These are phyloP conservation scores for Spiraea crenata DNA, from an alignment of 331 rosid species.

Conservation along the genomic window DNA sequence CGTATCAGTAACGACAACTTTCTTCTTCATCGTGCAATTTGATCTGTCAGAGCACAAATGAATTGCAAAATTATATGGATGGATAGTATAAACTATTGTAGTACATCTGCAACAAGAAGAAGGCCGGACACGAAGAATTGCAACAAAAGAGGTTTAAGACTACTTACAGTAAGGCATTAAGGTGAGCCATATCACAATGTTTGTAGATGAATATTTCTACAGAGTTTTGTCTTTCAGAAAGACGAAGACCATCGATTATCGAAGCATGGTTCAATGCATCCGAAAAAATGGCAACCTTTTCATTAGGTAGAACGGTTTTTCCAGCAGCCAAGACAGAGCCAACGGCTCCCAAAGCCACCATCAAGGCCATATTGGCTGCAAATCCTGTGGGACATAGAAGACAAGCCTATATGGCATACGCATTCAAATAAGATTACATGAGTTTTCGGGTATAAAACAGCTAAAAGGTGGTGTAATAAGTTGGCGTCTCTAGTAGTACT, in stretches of 20 bases:
- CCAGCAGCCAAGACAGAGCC: conserved; percentile 67
- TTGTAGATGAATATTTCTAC: conserved; percentile 69
- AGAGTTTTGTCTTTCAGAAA: conserved; percentile 71
- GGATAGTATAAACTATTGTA: not conserved
- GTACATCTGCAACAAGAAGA: no score
- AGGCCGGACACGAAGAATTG: no score
- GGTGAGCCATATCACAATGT: conserved; percentile 95
- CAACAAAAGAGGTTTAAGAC: conserved; percentile 33
- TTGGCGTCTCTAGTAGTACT: no score
- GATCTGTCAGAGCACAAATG: conserved; percentile 51
- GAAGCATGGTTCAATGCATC: conserved; percentile 93
- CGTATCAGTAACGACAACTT: conserved; percentile 94
- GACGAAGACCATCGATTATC: conserved; percentile 92
- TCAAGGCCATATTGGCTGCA: conserved; percentile 95
- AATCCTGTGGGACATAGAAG: conserved; percentile 88
- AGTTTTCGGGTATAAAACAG: no score
- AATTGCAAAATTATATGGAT: conserved; percentile 10
- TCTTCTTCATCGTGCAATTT: conserved; percentile 61
- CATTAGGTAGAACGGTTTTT: conserved; percentile 54
- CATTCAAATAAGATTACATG: no score
- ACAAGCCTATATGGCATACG: no score
- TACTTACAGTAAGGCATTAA: conserved; percentile 58
- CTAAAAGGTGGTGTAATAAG: no score
- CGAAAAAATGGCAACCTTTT: conserved; percentile 80
- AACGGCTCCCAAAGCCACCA: conserved; percentile 80